Base-by-base conservation (phyloP, 345 rosid species). In the Citrus cavaleriei region DNA sequence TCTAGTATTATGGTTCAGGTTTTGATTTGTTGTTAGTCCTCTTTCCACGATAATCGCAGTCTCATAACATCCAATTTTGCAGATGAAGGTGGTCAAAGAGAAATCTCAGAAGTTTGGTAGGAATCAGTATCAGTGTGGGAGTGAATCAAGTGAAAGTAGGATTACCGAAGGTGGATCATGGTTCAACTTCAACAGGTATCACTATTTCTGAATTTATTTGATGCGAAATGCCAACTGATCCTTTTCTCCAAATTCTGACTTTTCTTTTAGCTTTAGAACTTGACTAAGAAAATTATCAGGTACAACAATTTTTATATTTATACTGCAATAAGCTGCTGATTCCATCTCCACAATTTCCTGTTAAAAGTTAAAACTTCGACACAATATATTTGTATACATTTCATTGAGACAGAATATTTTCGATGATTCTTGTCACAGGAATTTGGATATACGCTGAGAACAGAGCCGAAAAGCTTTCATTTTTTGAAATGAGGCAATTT, bases 131-230 rank as follows among this genome's bases (percentile, higher is more conserved):
- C 86, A 73, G 6, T 84, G 82, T 75, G 79, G 87, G 54, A 80
- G 58, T 67, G 62, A 71, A 71, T 71, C 25, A 6, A 71, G 40
- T 30, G 54, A 65, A 40, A 74, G 61, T 59, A 69, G 68, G 54
- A 77, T 66, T 59, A 25, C 75, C n/a, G 73, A 77, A 49, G 64
- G 74, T 30, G 72, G 75, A 70, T 73, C 46, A 4, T 67, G 14
- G 60, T 74, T 51, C 69, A 70, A 72, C 58, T 18, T 74, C 40
- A 80, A 77, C 54, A 84, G 91, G 89, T 88, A 78, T 28, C 58
- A 49, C 59, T 21, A 71, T 38, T 63, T 40, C 51, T 13, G 42
- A 71, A 25, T 51, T 66, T 40, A 7, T 54, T 49, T 67, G 63
- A 77, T 19, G 35, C 21, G 49, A 24, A n/a, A 55, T 34, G 5